Evolutionary conservation across 352 stramenopile genomes (phyloP).

Genomic region (Pythium aristosporum): DNA sequence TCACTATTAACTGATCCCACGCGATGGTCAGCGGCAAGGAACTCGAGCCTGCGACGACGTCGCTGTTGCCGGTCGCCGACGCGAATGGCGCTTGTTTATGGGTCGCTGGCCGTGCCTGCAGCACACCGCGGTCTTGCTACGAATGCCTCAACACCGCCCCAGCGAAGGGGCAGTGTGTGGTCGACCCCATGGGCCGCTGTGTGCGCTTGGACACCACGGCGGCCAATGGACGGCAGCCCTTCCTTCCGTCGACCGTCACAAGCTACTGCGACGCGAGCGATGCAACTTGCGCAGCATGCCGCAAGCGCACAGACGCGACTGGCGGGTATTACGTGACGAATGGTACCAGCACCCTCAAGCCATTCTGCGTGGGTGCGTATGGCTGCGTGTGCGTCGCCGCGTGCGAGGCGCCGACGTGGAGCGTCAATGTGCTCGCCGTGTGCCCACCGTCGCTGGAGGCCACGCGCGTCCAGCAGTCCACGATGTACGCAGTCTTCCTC

Average conservation of each 20-base stretch:
- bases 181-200: conserved; percentile 19
- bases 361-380: conserved; percentile 41
- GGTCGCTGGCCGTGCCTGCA: conserved; percentile 1
- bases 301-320: conserved; percentile 18
- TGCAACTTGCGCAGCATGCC: conserved; percentile 36
- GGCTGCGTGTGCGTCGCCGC: conserved; percentile 52
- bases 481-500: conserved; percentile 14
- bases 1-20: no score
- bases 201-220: conserved; percentile 27
- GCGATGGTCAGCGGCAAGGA: no score
- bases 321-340: conserved; percentile 23
- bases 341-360: conserved; percentile 28
- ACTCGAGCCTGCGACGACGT: conserved; percentile 1
- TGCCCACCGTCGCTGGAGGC: background rate
- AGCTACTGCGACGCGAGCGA: conserved; percentile 52
- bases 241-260: conserved; percentile 32
- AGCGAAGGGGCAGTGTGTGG: conserved; percentile 29
- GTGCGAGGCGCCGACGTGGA: conserved; percentile 43
- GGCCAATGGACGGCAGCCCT: no score
- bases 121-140: conserved; percentile 47
- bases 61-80: conserved; percentile 7
- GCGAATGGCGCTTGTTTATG: conserved; percentile 17
- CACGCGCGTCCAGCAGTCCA: background rate
- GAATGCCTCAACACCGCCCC: conserved; percentile 43
- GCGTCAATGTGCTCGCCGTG: conserved; percentile 36